A percentile compares a stretch with the other conserved stretches of the same genome.
phyloP scores from a whole-genome alignment of 2,329 filamentous ascomycete genomes.

The Colletotrichum sp. region DNA sequence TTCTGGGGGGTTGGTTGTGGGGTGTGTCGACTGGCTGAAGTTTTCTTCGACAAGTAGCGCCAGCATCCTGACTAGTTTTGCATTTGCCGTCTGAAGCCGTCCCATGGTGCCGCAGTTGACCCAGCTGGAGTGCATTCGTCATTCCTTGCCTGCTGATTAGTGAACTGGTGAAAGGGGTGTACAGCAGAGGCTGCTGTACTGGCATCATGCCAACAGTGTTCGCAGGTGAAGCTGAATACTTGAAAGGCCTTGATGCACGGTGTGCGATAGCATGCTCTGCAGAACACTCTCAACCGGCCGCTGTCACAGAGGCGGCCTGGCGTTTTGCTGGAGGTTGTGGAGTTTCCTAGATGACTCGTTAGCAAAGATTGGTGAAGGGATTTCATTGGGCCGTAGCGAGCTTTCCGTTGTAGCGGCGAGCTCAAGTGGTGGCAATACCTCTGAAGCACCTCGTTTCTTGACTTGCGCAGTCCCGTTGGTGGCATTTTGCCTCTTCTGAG shows the following conservation, averaged over 20 bases:
- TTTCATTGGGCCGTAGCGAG: slow-evolving; percentile 32
- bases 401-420: not conserved
- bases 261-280: not conserved
- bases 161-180: not conserved
- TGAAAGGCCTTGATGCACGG: not conserved
- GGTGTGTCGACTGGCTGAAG: not conserved
- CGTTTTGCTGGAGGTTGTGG: slow-evolving; percentile 42
- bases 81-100: not conserved
- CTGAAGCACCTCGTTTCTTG: slow-evolving; percentile 56
- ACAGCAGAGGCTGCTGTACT: not conserved
- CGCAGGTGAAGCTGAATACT: not conserved
- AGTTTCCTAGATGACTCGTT: slow-evolving; percentile 34
- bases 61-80: not conserved
- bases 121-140: not conserved
- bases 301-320: slow-evolving; percentile 45
- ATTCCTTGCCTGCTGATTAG: slow-evolving; percentile 1
- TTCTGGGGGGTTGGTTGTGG: not conserved
- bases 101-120: not conserved
- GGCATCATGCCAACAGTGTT: not conserved
- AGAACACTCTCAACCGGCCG: slow-evolving; percentile 35
- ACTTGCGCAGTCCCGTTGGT: slow-evolving; percentile 41
- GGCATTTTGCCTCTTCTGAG: slow-evolving; percentile 31
- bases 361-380: slow-evolving; percentile 44
- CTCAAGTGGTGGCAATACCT: slow-evolving; percentile 36
- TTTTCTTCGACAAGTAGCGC: not conserved